Base-by-base conservation (phyloP, 768 basidiomycete species). In the Kwoniella botswanensis region DNA sequence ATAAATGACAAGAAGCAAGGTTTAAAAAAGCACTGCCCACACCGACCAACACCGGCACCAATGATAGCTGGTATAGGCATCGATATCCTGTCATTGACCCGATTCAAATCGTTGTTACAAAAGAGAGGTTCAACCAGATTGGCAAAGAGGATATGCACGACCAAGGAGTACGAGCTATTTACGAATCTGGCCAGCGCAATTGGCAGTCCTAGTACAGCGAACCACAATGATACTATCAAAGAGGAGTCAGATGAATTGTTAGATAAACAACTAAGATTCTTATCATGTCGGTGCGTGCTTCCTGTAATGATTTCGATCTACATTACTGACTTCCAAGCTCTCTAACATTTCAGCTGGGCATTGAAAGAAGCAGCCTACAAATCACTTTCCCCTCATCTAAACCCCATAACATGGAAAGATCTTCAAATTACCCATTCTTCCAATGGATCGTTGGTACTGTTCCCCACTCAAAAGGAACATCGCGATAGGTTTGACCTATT, bases 291-390 rank as follows among this genome's bases (percentile, higher is more conserved):
- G 72, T 73, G 64, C 59, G 72, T 43, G 3, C 9, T 13, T 35
- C 13, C 24, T 13, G 7, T 56, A 10, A 60, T 13, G 13, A 12
- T 68, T 11, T 41, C 56, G 9, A 54, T 35, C 65, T 26, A 26
- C 24, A 26, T 26, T 26, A 26, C 24, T 26, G 24, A 26, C 24
- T 26, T 26, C 24, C 24, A 26, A 26, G 24, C 24, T 26, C 24
- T 26, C 24, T 26, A 26, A 26, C 24, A 26, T 26, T 26, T 12
- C 15, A 81, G 80, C 52, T 81, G 80, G 80, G 65, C 74, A 29
- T 53, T 78, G 35, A 81, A 81, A 63, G 80, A 81, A 75, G 80
- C 80, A 43, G 74, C 78, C 7, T 79, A 81, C 58, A 81, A 81
- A 67, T 67, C 80, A 18, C 61, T 79, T 26, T 73, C 70, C 1